Evolutionary conservation across 352 stramenopile genomes (phyloP).

Genomic region (Pythium coloratum): DNA sequence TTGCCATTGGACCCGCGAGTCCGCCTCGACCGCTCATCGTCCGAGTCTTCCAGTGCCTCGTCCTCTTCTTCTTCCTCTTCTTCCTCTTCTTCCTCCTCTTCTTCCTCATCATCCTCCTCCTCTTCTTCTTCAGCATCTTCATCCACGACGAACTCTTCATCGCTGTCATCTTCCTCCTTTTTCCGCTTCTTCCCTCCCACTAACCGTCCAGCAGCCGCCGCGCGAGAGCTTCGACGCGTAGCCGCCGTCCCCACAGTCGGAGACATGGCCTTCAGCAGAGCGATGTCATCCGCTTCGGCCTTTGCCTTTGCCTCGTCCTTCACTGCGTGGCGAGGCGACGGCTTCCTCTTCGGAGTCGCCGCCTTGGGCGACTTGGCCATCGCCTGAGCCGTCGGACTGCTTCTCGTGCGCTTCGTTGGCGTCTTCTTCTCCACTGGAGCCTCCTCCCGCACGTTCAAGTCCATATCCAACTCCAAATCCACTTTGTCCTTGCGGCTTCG

Average conservation of each 20-base stretch:
- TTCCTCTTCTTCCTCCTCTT: constrained; percentile 16
- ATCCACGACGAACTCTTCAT: constrained; percentile 26
- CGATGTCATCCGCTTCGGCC: constrained; percentile 21
- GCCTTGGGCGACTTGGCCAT: constrained; percentile 6
- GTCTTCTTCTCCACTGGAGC: background rate
- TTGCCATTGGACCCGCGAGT: constrained; percentile 15
- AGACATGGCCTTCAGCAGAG: constrained; percentile 4
- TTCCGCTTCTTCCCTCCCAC: constrained; percentile 21
- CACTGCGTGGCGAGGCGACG: constrained; percentile 1
- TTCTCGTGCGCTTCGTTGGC: constrained; percentile 10
- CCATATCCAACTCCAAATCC: constrained; percentile 63
- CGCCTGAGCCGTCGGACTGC: constrained; percentile 3
- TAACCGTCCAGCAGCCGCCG: background rate
- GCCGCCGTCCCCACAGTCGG: constrained; percentile 13
- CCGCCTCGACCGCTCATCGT: constrained; percentile 14
- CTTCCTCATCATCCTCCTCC: constrained; percentile 20
- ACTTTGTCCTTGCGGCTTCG: constrained; percentile 33
- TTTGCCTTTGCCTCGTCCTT: background rate
- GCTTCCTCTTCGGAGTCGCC: background rate
- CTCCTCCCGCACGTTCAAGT: constrained; percentile 24
- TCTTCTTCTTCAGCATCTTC: constrained; percentile 26
- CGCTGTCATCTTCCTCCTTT: constrained; percentile 29
- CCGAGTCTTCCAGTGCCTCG: constrained; percentile 9
- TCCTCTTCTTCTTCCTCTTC: constrained; percentile 15
- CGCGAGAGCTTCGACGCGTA: constrained; percentile 17